Conservation (phyloP, 73 alveolate genomes). For the Paramecium bursaria region DNA sequence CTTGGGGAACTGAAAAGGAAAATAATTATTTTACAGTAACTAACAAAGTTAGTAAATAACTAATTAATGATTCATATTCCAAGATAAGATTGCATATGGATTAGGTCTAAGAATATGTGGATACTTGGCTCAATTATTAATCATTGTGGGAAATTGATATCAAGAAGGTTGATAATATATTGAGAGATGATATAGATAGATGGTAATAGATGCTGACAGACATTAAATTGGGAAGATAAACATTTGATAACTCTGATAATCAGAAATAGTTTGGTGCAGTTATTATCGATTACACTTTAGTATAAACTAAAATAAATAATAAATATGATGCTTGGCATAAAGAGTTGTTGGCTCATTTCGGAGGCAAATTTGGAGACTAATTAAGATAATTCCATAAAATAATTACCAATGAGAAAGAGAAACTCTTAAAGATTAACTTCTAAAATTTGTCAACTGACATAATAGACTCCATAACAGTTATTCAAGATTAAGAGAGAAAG, state of each 20-base stretch:
- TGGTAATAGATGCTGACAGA: constrained; percentile 97
- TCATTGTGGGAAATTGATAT: constrained; percentile 99
- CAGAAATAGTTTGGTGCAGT: constrained; percentile 97
- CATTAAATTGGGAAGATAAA: constrained; percentile 88
- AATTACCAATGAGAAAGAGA: constrained; percentile 81
- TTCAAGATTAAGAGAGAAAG: constrained; percentile 86
- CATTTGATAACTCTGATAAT: constrained; percentile 92
- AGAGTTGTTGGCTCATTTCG: constrained; percentile 93
- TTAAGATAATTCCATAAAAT: constrained; percentile 83
- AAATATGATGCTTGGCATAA: constrained; percentile 98
- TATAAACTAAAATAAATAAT: constrained; percentile 93
- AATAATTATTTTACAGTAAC: constrained; percentile 73
- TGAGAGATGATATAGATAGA: constrained; percentile 92
- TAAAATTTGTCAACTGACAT: constrained; percentile 90
- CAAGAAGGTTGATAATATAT: constrained; percentile 80
- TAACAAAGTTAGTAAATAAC: constrained; percentile 72
- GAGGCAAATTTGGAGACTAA: constrained; percentile 87
- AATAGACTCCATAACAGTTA: constrained; percentile 94
- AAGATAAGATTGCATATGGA: constrained; percentile 78
- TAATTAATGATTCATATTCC: constrained; percentile 81
- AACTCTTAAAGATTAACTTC: constrained; percentile 84
- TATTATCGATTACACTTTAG: constrained; percentile 93
- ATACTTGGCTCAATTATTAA: constrained; percentile 98
- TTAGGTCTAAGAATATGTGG: constrained; percentile 93
- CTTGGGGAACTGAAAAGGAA: constrained; percentile 55